Conservation (phyloP, 805 yeast genomes). For the Ogataea polymorpha region DNA sequence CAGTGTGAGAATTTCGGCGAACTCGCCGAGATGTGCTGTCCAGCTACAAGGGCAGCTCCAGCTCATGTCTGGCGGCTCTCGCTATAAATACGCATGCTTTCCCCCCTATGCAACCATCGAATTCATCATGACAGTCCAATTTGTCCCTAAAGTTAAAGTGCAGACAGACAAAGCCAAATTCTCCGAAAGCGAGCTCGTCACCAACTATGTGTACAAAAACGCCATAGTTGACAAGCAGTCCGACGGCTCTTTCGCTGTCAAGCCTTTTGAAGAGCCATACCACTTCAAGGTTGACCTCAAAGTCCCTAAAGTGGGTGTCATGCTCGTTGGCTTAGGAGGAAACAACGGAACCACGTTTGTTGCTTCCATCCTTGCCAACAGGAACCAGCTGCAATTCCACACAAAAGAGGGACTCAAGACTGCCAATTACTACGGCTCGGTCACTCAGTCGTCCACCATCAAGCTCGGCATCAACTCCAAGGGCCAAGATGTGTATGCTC, state of each 20-base stretch:
- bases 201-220: conserved; percentile 70
- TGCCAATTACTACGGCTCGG: conserved; percentile 87
- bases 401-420: conserved; percentile 73
- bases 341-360: conserved; percentile 92
- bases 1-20: conserved; percentile 9
- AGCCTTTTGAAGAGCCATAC: conserved; percentile 69
- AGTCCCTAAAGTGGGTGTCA: conserved; percentile 80
- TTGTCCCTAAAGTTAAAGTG: conserved; percentile 47
- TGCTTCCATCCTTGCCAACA: conserved; percentile 83
- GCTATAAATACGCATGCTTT: conserved; percentile 8
- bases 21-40: conserved; percentile 8
- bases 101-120: background rate
- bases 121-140: conserved; percentile 31
- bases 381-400: conserved; percentile 69
- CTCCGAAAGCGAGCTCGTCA: conserved; percentile 49
- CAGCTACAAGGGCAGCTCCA: background rate
- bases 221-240: conserved; percentile 59
- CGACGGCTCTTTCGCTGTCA: conserved; percentile 57
- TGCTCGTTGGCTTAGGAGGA: conserved; percentile 95
- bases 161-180: conserved; percentile 50
- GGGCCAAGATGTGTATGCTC: conserved; percentile 88
- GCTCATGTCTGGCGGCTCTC: conserved; percentile 1
- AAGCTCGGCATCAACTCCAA: conserved; percentile 81
- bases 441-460: conserved; percentile 87
- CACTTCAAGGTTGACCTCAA: conserved; percentile 82